These are phyloP conservation scores for Acanthamoeba healyi DNA, from an alignment of 208 protist species.

Conservation along the genomic window DNA sequence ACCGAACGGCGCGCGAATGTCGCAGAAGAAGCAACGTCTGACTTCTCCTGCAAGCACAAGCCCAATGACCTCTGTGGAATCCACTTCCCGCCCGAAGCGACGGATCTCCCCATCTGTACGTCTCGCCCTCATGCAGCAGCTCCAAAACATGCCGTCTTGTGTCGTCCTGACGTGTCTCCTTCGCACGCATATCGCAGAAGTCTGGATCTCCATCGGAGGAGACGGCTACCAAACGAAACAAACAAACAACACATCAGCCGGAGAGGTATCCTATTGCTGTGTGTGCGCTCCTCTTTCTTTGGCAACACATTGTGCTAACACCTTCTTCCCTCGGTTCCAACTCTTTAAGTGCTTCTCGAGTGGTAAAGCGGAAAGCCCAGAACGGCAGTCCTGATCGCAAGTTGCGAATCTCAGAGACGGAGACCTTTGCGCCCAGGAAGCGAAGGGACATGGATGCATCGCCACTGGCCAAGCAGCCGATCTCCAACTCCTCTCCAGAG, in stretches of 20 bases:
- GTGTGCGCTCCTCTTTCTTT: background rate
- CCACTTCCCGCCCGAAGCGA: conserved; percentile 11
- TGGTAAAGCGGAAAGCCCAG: conserved; percentile 54
- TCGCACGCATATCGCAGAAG: background rate
- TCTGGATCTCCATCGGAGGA: conserved; percentile 6
- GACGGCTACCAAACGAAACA: conserved; percentile 12
- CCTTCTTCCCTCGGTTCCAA: background rate
- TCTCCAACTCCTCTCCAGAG: background rate
- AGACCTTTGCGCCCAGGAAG: conserved; percentile 18
- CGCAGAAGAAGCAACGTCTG: conserved; percentile 18
- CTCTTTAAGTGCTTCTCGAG: background rate
- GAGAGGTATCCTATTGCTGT: background rate
- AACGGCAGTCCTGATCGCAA: background rate
- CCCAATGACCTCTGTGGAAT: background rate
- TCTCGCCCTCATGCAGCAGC: background rate
- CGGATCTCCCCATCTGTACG: conserved; percentile 34
- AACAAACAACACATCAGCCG: background rate
- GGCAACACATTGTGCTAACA: background rate
- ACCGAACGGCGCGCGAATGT: background rate
- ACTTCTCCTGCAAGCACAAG: conserved; percentile 11
- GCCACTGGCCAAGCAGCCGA: background rate
- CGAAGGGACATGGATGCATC: background rate
- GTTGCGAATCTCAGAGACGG: background rate
- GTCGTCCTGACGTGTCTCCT: background rate
- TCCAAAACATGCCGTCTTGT: background rate